Conservation (phyloP, 2,329 filamentous ascomycete species). For the Lachnellula arida region DNA sequence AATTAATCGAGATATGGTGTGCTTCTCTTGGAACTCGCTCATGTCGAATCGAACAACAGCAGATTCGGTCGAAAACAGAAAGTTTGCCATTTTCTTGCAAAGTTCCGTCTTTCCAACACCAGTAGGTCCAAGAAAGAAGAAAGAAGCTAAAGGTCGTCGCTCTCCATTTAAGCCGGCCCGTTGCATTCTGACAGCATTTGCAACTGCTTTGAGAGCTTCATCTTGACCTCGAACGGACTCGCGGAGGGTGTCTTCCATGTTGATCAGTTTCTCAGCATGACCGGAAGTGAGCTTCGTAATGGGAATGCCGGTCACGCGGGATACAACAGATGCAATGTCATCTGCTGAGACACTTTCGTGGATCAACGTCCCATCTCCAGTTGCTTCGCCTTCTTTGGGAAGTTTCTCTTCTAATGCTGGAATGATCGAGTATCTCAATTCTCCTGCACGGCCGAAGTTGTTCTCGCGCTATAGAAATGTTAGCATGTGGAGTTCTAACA, state of each 20-base stretch:
- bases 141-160: conserved; percentile 85
- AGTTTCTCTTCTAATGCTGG: conserved; percentile 75
- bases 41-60: conserved; percentile 95
- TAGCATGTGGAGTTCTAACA: not conserved
- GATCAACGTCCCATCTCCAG: conserved; percentile 53
- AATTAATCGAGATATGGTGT: conserved; percentile 89
- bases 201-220: conserved; percentile 84
- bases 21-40: conserved; percentile 96
- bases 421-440: conserved; percentile 84
- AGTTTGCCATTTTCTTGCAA: conserved; percentile 90
- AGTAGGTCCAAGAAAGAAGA: conserved; percentile 97
- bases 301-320: conserved; percentile 86
- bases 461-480: conserved; percentile 54
- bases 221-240: conserved; percentile 88
- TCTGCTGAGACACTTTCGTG: conserved; percentile 95
- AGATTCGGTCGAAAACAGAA: conserved; percentile 87
- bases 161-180: conserved; percentile 87
- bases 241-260: conserved; percentile 88
- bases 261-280: conserved; percentile 89
- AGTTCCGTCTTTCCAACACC: conserved; percentile 97
- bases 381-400: conserved; percentile 60
- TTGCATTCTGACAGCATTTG: conserved; percentile 90
- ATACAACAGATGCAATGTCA: conserved; percentile 90
- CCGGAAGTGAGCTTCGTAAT: conserved; percentile 88
- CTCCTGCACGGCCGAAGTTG: conserved; percentile 85